Conservation (phyloP, 306 rosid species). For the Acmispon strigosus region DNA sequence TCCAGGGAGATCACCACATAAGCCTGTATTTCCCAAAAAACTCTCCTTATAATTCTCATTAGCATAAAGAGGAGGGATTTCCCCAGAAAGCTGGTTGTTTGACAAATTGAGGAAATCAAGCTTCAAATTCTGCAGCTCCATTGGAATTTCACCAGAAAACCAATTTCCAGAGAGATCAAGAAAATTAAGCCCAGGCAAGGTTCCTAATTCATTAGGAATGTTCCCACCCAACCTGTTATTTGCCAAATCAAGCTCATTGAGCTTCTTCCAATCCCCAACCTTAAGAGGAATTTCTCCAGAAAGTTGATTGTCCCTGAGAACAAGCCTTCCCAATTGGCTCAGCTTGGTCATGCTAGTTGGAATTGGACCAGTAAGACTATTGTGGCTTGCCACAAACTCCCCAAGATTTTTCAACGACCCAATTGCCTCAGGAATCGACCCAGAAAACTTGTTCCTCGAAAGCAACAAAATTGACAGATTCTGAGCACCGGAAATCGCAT, state of each 20-base stretch:
- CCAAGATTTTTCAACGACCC: slow-evolving; percentile 40
- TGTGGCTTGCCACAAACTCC: slow-evolving; percentile 38
- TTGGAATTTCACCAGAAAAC: slow-evolving; percentile 52
- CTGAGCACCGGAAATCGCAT: slow-evolving; percentile 36
- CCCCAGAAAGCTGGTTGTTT: slow-evolving; percentile 47
- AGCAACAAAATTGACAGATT: slow-evolving; percentile 50
- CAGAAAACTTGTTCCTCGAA: slow-evolving; percentile 51
- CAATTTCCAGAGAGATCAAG: slow-evolving; percentile 67
- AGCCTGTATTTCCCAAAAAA: slow-evolving; percentile 60
- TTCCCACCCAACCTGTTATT: slow-evolving; percentile 47
- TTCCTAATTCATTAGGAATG: slow-evolving; percentile 54
- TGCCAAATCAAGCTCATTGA: slow-evolving; percentile 62
- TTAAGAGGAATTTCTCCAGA: slow-evolving; percentile 49
- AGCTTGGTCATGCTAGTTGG: slow-evolving; percentile 40
- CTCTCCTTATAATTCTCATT: slow-evolving; percentile 40
- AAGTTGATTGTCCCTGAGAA: slow-evolving; percentile 50
- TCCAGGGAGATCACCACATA: slow-evolving; percentile 46
- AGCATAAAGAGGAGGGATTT: slow-evolving; percentile 60
- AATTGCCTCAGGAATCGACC: slow-evolving; percentile 50
- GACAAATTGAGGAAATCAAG: slow-evolving; percentile 60
- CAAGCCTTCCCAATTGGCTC: slow-evolving; percentile 49
- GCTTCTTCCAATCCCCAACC: slow-evolving; percentile 39
- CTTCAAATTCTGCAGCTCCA: slow-evolving; percentile 59
- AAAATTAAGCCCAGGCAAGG: slow-evolving; percentile 59
- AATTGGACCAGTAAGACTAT: slow-evolving; percentile 45